Evolutionary conservation across 495 filamentous ascomycete genomes (phyloP).

Genomic region (Penicillium arizonense): DNA sequence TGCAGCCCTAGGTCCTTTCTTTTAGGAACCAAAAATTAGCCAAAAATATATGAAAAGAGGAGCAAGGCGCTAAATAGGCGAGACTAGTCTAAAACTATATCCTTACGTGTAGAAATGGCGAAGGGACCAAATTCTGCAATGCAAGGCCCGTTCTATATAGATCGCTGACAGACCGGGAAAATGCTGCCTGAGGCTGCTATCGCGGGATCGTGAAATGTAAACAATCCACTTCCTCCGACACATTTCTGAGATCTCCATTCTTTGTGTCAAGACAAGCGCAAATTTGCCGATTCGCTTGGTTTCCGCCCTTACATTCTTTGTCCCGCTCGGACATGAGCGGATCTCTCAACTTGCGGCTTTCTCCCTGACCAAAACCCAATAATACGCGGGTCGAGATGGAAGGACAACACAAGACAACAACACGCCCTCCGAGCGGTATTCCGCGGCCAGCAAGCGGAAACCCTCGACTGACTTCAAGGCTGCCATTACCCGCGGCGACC

Average conservation of each 20-base stretch:
- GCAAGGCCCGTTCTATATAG: not conserved
- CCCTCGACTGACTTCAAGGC: conserved; percentile 40
- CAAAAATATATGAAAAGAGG: no score
- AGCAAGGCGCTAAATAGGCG: no score
- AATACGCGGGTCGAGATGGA: conserved; percentile 28
- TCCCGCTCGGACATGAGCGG: conserved; percentile 3
- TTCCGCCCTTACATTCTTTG: conserved; percentile 12
- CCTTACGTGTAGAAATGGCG: no score
- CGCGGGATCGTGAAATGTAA: conserved; percentile 22
- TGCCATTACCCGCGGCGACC: conserved; percentile 41
- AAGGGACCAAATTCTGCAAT: not conserved
- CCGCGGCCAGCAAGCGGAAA: conserved; percentile 43
- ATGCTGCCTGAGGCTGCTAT: conserved; percentile 26
- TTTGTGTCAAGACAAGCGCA: not conserved
- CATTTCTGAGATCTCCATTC: not conserved
- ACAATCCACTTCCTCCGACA: conserved; percentile 16
- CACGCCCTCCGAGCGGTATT: conserved; percentile 35
- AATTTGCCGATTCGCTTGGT: not conserved
- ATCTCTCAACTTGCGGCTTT: conserved; percentile 8
- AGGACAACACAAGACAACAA: conserved; percentile 26
- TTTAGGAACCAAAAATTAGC: no score
- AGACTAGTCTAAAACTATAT: no score
- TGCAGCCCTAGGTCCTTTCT: no score
- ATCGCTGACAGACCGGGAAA: not conserved
- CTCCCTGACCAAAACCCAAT: conserved; percentile 3